Percentiles rank a stretch among this genome's conserved stretches.
Conservation (phyloP, 1,139 yeast genomes). For the Pichia sp. region DNA sequence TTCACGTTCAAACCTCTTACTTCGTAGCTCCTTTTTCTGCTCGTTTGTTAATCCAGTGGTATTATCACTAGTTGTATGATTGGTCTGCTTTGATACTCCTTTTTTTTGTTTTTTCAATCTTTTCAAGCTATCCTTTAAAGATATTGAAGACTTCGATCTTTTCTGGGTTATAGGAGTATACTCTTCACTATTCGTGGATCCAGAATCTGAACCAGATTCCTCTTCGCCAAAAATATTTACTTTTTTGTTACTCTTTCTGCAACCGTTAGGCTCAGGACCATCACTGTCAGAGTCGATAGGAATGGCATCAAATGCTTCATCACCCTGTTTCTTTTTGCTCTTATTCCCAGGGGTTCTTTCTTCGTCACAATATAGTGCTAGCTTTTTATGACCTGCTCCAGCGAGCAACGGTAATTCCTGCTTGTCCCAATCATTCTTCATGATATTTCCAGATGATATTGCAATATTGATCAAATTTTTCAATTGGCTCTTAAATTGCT, state of each 20-base stretch:
- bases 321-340: neutral
- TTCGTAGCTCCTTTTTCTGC: constrained; percentile 34
- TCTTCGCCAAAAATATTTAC: constrained; percentile 27
- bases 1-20: constrained; percentile 49
- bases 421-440: constrained; percentile 56
- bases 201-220: constrained; percentile 16
- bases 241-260: constrained; percentile 11
- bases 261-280: too few relatives aligned
- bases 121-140: constrained; percentile 12
- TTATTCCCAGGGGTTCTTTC: constrained; percentile 2
- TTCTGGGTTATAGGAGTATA: neutral
- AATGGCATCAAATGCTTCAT: neutral
- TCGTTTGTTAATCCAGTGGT: neutral
- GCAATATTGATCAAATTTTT: constrained; percentile 50
- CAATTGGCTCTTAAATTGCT: constrained; percentile 42
- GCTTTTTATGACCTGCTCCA: constrained; percentile 9
- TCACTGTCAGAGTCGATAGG: neutral
- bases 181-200: neutral
- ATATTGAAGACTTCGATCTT: neutral
- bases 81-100: neutral
- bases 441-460: constrained; percentile 41
- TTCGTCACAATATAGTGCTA: constrained; percentile 25
- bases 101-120: constrained; percentile 13
- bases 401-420: constrained; percentile 52
- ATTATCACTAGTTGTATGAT: too few relatives aligned